These are phyloP conservation scores for Coniochaeta pulveracea DNA, from an alignment of 2,329 filamentous ascomycete genomes.

Conservation along the genomic window DNA sequence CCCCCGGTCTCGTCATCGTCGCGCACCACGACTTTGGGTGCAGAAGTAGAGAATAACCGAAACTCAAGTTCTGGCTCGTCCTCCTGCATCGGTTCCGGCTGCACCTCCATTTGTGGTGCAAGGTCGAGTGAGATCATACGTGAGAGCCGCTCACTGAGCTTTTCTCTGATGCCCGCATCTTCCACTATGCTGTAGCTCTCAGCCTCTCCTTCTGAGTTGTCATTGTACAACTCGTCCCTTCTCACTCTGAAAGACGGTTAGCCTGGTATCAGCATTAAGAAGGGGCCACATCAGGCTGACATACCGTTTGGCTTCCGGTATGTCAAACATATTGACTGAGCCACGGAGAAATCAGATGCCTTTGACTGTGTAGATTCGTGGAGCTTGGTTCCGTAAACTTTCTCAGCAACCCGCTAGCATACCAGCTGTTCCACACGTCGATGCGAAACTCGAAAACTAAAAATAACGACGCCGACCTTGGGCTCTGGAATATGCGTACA, in stretches of 20 bases:
- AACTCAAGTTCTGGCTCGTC: conserved; percentile 36
- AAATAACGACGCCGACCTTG: too few relatives aligned
- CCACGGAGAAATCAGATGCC: too few relatives aligned
- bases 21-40: conserved; percentile 33
- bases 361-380: too few relatives aligned
- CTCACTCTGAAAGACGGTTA: conserved; percentile 30
- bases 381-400: too few relatives aligned
- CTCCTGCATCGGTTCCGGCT: conserved; percentile 8
- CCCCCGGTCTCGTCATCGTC: conserved; percentile 24
- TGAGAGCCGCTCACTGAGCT: conserved; percentile 35
- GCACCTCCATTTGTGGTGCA: neutral
- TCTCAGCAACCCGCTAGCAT: too few relatives aligned
- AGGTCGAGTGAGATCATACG: conserved; percentile 30
- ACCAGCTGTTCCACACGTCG: too few relatives aligned
- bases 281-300: conserved; percentile 7
- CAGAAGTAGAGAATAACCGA: conserved; percentile 38
- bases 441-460: too few relatives aligned
- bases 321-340: conserved; percentile 38
- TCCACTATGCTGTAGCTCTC: too few relatives aligned
- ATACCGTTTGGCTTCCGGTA: conserved; percentile 41
- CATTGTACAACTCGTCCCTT: conserved; percentile 40
- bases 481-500: too few relatives aligned
- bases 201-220: conserved; percentile 19
- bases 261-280: conserved; percentile 7
- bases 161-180: conserved; percentile 28